These are phyloP conservation scores for Vinca major DNA, from an alignment of 305 asterid species.

Conservation along the genomic window DNA sequence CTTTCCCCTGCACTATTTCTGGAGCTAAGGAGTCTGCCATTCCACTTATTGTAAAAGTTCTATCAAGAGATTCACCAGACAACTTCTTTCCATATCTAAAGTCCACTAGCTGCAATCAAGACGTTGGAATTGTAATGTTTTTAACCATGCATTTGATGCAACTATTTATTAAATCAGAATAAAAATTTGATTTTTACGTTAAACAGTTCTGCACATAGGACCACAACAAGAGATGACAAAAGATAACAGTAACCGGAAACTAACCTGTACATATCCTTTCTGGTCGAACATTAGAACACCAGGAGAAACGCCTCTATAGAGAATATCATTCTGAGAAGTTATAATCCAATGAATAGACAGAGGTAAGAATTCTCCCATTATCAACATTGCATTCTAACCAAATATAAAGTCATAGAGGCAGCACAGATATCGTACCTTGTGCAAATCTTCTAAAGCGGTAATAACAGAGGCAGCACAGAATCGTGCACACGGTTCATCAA, in stretches of 20 bases:
- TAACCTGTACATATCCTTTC: slow-evolving; percentile 74
- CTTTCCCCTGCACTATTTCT: slow-evolving; percentile 88
- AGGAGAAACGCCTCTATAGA: slow-evolving; percentile 83
- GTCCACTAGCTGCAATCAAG: slow-evolving; percentile 71
- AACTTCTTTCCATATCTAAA: slow-evolving; percentile 83
- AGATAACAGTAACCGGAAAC: slow-evolving; percentile 16
- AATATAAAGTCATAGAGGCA: slow-evolving; percentile 18
- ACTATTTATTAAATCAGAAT: background rate
- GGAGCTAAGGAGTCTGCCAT: slow-evolving; percentile 87
- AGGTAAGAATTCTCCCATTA: slow-evolving; percentile 8
- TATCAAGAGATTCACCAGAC: slow-evolving; percentile 43
- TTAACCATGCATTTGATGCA: background rate
- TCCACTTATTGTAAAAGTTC: slow-evolving; percentile 83
- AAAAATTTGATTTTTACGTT: background rate
- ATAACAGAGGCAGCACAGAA: slow-evolving; percentile 85
- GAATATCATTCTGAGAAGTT: slow-evolving; percentile 55
- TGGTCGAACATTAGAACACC: slow-evolving; percentile 67
- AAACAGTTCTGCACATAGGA: slow-evolving; percentile 8
- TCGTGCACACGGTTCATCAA: slow-evolving; percentile 67
- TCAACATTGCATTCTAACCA: slow-evolving; percentile 5
- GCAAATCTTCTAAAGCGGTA: slow-evolving; percentile 70
- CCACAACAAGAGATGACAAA: slow-evolving; percentile 14
- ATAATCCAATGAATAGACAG: slow-evolving; percentile 13
- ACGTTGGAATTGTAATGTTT: slow-evolving; percentile 16
- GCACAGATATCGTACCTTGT: slow-evolving; percentile 54